Percentiles rank a stretch among this genome's conserved stretches.
Evolutionary conservation across 2,329 filamentous ascomycete species (phyloP).

Genomic region (Trichoderma harzianum): DNA sequence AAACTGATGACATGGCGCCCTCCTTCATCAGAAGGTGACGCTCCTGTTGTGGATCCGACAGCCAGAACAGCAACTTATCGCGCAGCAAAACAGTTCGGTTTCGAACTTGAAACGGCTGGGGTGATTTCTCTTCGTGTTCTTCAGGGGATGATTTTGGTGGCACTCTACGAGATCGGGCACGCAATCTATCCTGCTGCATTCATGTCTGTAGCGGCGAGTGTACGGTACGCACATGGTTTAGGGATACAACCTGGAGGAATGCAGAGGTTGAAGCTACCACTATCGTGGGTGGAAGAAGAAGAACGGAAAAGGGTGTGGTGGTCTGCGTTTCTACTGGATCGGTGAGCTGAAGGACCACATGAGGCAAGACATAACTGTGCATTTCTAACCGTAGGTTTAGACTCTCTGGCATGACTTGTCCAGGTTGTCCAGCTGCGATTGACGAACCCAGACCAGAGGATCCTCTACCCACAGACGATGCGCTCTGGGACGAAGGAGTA

Average conservation of each 20-base stretch:
- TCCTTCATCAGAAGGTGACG: background rate
- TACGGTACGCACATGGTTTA: background rate
- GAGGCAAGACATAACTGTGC: background rate
- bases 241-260: conserved; percentile 2
- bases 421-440: background rate
- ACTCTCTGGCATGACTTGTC: background rate
- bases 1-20: conserved; percentile 1
- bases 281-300: conserved; percentile 4
- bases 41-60: background rate
- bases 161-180: conserved; percentile 1
- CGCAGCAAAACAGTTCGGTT: background rate
- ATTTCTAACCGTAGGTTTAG: background rate
- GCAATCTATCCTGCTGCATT: conserved; percentile 7
- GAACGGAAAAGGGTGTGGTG: conserved; percentile 7
- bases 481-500: conserved; percentile 5
- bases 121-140: background rate
- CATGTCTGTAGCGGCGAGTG: conserved; percentile 3
- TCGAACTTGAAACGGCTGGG: background rate
- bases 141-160: background rate
- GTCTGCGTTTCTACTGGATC: background rate
- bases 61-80: background rate
- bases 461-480: background rate
- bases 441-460: background rate
- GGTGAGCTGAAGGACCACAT: background rate
- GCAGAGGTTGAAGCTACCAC: background rate